Base-by-base conservation (phyloP, 192 early-diverging fungal species). In the Cetraspora pellucida region DNA sequence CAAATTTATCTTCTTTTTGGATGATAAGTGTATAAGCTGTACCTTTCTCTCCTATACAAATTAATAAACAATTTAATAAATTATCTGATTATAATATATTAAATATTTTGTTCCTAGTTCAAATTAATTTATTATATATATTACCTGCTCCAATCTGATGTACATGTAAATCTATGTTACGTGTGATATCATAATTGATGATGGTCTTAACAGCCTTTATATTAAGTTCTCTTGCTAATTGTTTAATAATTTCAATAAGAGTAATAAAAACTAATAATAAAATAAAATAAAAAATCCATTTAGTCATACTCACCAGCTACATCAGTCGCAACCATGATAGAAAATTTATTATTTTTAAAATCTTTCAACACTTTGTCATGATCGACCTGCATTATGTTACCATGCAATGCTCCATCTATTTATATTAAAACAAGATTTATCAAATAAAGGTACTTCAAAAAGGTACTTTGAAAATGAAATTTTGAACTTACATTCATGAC, bases 141-240 rank as follows among this genome's bases (percentile, higher is more conserved):
- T 21, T 61, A 74, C 74, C 91, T 54, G 91, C 91, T 70, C 91
- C 91, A 25, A 92, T 84, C 49, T 90, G 92, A 78, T 95, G 94
- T 4, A 92, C 88, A 85, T 95, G 93, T 0, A 89, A 87, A 80
- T 95, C 93, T 67, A 95, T 95, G 77, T 95, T 93, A 27, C 89
- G 81, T 10, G 94, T 90, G 28, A 90, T 81, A 77, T 95, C 93
- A 79, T 90, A 95, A 81, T 95, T 94, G 74, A 95, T 81, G 9
- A 95, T 93, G 1, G 84, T 93, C 31, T 87, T 84, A 13, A 95
- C 83, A 0, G 83, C 64, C 65, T 92, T 92, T 72, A 95, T 93
- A 78, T 95, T 93, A 25, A 95, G 83, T 50, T 93, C 94, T 47
- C 94, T 85, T 10, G 91, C 92, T 43, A 80, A 19, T 80, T 30